These are phyloP conservation scores for Cantharellus cinnabarinus DNA, from an alignment of 768 basidiomycete genomes.

Conservation along the genomic window DNA sequence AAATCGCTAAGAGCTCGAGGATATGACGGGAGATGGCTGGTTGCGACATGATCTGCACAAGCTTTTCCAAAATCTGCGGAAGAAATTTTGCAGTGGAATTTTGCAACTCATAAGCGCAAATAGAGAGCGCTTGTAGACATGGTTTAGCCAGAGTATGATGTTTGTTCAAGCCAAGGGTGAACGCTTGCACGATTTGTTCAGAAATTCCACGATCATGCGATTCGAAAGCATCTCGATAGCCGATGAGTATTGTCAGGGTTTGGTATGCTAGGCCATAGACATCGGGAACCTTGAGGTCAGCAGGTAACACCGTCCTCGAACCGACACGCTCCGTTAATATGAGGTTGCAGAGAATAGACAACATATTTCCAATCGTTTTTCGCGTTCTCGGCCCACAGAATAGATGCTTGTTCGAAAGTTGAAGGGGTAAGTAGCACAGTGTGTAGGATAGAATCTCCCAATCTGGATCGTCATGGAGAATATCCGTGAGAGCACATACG, in stretches of 20 bases:
- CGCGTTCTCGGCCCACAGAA: constrained; percentile 78
- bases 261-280: constrained; percentile 79
- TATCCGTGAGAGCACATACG: constrained; percentile 35
- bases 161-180: constrained; percentile 20
- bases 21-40: constrained; percentile 91
- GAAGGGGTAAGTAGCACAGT: constrained; percentile 74
- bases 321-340: constrained; percentile 40
- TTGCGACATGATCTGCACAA: constrained; percentile 87
- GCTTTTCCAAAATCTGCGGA: constrained; percentile 61
- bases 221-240: constrained; percentile 67
- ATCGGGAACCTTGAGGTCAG: constrained; percentile 41
- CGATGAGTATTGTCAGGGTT: constrained; percentile 67
- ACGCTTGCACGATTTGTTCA: constrained; percentile 21
- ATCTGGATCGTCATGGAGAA: constrained; percentile 55
- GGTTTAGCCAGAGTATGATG: constrained; percentile 16
- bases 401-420: constrained; percentile 87
- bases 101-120: constrained; percentile 74
- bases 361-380: constrained; percentile 36
- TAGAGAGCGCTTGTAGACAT: constrained; percentile 78
- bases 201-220: constrained; percentile 13
- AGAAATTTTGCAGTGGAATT: constrained; percentile 62
- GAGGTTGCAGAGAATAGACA: constrained; percentile 45
- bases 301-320: constrained; percentile 12
- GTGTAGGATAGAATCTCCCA: constrained; percentile 92
- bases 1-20: constrained; percentile 71